Percentiles rank a stretch among this genome's conserved stretches.
Conservation (phyloP, 805 yeast species). For the Starmerella stellata region DNA sequence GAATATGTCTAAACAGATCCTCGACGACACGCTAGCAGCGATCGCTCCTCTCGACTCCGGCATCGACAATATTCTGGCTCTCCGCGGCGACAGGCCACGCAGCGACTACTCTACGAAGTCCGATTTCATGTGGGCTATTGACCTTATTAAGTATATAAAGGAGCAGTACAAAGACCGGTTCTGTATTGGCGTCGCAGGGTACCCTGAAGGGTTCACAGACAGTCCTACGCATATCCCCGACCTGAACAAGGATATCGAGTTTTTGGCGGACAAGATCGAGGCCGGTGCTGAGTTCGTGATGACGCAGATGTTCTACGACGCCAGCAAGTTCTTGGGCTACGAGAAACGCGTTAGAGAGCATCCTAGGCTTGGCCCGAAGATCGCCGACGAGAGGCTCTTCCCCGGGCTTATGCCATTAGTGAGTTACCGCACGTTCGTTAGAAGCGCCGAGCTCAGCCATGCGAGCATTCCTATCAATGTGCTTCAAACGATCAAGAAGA, state of each 20-base stretch:
- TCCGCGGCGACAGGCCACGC: conserved; percentile 91
- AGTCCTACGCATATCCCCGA: conserved; percentile 36
- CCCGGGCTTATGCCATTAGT: conserved; percentile 98
- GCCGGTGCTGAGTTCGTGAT: conserved; percentile 93
- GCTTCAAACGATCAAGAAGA: conserved; percentile 38
- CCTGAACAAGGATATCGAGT: conserved; percentile 55
- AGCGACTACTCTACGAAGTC: conserved; percentile 33
- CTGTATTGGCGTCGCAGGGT: conserved; percentile 92
- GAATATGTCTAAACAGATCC: conserved; percentile 57
- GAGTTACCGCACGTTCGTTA: conserved; percentile 71
- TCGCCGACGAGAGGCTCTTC: conserved; percentile 60
- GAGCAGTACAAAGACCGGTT: conserved; percentile 57
- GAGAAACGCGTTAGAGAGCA: conserved; percentile 40
- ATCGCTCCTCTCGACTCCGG: conserved; percentile 54
- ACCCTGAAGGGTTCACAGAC: conserved; percentile 73
- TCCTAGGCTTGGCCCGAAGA: conserved; percentile 38
- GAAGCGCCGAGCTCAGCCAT: conserved; percentile 88
- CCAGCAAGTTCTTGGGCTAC: conserved; percentile 63
- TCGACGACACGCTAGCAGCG: conserved; percentile 53
- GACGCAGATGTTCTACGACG: conserved; percentile 82
- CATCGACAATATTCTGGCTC: conserved; percentile 71
- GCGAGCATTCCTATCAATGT: conserved; percentile 62
- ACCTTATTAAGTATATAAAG: conserved; percentile 62
- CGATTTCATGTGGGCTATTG: conserved; percentile 39
- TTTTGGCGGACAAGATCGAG: conserved; percentile 58